Conservation (phyloP, 108 stramenopile genomes). For the Cyclotella kingstonii region DNA sequence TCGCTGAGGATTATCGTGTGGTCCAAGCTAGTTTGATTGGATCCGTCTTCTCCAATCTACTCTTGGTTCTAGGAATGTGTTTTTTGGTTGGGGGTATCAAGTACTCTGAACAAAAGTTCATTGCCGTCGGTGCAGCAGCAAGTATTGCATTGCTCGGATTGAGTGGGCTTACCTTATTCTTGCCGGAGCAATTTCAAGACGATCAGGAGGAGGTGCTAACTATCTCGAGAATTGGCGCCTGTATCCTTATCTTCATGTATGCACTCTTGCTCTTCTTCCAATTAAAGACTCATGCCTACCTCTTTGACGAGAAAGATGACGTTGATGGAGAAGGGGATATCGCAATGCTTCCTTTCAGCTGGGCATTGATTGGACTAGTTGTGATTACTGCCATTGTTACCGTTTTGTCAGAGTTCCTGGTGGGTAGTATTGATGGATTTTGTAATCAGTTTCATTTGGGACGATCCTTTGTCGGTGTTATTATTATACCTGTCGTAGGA, state of each 20-base stretch:
- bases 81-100: slow-evolving; percentile 94
- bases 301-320: slow-evolving; percentile 66
- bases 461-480: slow-evolving; percentile 87
- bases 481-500: slow-evolving; percentile 91
- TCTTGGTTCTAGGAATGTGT: slow-evolving; percentile 94
- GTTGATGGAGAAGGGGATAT: slow-evolving; percentile 37
- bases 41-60: slow-evolving; percentile 90
- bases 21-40: slow-evolving; percentile 97
- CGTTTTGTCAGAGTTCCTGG: slow-evolving; percentile 76
- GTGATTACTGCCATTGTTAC: slow-evolving; percentile 75
- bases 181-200: slow-evolving; percentile 82
- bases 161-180: slow-evolving; percentile 75
- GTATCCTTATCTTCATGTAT: slow-evolving; percentile 90
- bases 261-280: slow-evolving; percentile 90
- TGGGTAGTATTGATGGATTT: slow-evolving; percentile 86
- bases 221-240: slow-evolving; percentile 80
- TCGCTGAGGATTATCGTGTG: slow-evolving; percentile 80
- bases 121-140: slow-evolving; percentile 67
- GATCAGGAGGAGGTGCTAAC: slow-evolving; percentile 62
- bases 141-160: slow-evolving; percentile 81
- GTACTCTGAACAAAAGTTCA: slow-evolving; percentile 87
- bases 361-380: slow-evolving; percentile 71
- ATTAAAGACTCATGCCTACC: slow-evolving; percentile 82
- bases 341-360: slow-evolving; percentile 62
- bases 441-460: slow-evolving; percentile 68